Evolutionary conservation across 176 grass and related monocot species (phyloP), one percentile per base, ranked within the genome.

Genomic region (Rhipidocladum racemiflorum): DNA sequence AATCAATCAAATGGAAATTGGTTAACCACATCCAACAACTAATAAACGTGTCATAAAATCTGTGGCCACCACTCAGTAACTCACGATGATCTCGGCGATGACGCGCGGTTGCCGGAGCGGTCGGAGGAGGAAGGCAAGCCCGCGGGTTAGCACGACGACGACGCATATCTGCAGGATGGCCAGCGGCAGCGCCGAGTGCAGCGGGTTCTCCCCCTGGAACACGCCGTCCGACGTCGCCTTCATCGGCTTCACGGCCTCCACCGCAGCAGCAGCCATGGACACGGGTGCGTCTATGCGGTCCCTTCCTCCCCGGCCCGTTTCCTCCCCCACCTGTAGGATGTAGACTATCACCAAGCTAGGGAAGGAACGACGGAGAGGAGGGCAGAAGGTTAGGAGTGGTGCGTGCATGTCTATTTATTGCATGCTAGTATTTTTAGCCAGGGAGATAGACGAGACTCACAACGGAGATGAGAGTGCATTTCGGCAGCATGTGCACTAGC

Each of bases 41-140:
- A 29, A 18, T 0, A 5, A 0, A 39, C 17, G 40, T 12, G 1
- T 18, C 53, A 28, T 1, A 61, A 10, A 27, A 21, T 35, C 1
- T 9, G 17, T 3, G 12, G 8, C n/a, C 4, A 21, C 0, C n/a
- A n/a, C n/a, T n/a, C n/a, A n/a, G n/a, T n/a, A 1, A 55, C 21
- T 89, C 65, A 95, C 93, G 77, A 97, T 94, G 83, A 97, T 97
- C 86, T 97, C 95, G 21, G 95, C 95, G 76, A 97, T 84, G 88
- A 97, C 95, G 27, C 92, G 74, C 0, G 95, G 95, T 68, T 97
- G 95, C 2, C 90, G 90, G 23, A 97, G 86, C 11, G 95, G 95
- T 15, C 95, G 88, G 65, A 97, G 92, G 28, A 92, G 6, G 86
- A 92, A 89, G 17, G 90, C 90, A 48, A 97, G 92, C 6, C 72